phyloP scores from a whole-genome alignment of 2,329 filamentous ascomycete genomes.

The Talaromyces sp. region DNA sequence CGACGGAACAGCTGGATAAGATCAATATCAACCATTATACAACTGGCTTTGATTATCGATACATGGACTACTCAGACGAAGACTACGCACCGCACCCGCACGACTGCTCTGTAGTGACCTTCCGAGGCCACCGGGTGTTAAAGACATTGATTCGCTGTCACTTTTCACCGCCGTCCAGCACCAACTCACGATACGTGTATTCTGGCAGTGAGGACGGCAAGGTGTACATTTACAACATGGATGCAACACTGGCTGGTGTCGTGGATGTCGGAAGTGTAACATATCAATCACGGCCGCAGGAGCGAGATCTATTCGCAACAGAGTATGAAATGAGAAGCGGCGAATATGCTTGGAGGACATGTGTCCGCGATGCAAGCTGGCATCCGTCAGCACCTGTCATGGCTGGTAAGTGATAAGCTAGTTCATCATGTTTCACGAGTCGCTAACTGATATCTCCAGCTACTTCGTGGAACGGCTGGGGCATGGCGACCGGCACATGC shows the following conservation, averaged over 20 bases:
- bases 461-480: constrained; percentile 76
- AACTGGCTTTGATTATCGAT: constrained; percentile 60
- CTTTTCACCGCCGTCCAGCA: constrained; percentile 82
- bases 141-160: constrained; percentile 91
- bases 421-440: not conserved
- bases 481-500: constrained; percentile 67
- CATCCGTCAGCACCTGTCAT: constrained; percentile 79
- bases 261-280: constrained; percentile 76
- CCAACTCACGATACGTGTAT: constrained; percentile 89
- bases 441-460: constrained; percentile 44
- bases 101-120: constrained; percentile 91
- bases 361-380: constrained; percentile 85
- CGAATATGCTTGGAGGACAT: constrained; percentile 65
- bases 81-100: constrained; percentile 64
- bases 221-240: constrained; percentile 88
- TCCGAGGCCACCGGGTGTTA: constrained; percentile 81
- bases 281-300: constrained; percentile 52
- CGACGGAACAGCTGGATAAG: constrained; percentile 54
- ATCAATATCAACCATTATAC: constrained; percentile 51
- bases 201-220: constrained; percentile 84
- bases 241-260: constrained; percentile 72
- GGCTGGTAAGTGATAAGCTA: constrained; percentile 48
- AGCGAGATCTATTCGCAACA: constrained; percentile 49
- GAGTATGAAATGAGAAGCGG: constrained; percentile 52
- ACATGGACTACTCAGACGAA: constrained; percentile 49